These are phyloP conservation scores for Neospora caninum DNA, from an alignment of 169 alveolate species.

Conservation along the genomic window DNA sequence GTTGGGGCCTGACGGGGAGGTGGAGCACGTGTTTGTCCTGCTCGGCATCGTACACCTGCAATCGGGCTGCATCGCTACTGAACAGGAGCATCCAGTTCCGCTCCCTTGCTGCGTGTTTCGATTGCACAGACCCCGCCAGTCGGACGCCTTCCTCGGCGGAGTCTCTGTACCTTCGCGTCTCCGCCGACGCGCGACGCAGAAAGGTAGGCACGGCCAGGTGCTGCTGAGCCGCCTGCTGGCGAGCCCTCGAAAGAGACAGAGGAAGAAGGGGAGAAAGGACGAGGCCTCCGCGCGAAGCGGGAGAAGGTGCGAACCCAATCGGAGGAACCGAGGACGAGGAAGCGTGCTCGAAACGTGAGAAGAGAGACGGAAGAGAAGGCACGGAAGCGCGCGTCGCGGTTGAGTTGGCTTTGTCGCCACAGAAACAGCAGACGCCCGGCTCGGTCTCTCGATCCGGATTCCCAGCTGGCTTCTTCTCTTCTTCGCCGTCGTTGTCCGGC, in stretches of 20 bases:
- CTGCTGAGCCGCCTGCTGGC: background rate
- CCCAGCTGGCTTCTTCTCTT: background rate
- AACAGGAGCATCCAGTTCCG: background rate
- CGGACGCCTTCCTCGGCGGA: background rate
- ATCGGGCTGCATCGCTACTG: conserved; percentile 6
- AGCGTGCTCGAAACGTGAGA: too few species aligned
- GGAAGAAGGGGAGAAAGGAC: background rate
- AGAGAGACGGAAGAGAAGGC: background rate
- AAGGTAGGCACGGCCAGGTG: background rate
- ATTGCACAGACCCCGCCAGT: background rate
- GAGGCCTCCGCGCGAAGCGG: background rate
- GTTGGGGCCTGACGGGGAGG: conserved; percentile 36
- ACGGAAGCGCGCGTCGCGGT: background rate
- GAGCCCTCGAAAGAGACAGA: background rate
- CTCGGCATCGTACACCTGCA: conserved; percentile 19
- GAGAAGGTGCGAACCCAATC: background rate
- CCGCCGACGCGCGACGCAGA: background rate
- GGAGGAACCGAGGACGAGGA: too few species aligned
- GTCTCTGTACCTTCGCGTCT: background rate
- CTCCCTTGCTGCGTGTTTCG: background rate
- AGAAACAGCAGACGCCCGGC: too few species aligned
- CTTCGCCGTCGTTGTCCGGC: background rate
- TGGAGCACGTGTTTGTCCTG: conserved; percentile 25
- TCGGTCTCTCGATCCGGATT: background rate
- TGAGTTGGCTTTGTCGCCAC: background rate